Evolutionary conservation across 1,284 basidiomycete genomes (phyloP).

Genomic region (Leccinum pachyderme): DNA sequence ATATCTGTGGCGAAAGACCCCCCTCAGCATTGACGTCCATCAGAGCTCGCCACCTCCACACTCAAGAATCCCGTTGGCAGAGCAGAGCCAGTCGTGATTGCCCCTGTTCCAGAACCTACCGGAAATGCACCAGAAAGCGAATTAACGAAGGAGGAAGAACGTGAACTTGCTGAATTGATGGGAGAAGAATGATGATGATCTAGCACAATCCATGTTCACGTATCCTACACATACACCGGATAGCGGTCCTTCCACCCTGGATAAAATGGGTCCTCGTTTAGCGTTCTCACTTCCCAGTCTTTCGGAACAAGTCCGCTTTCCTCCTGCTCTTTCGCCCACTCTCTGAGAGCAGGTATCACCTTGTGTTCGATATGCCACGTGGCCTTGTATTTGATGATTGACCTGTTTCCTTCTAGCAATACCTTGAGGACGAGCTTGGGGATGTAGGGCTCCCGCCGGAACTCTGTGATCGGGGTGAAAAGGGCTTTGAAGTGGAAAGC

Average conservation of each 20-base stretch:
- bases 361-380: constrained; percentile 42
- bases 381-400: constrained; percentile 44
- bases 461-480: constrained; percentile 46
- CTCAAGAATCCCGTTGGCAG: constrained; percentile 33
- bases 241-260: constrained; percentile 41
- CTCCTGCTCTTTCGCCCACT: constrained; percentile 48
- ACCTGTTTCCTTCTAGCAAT: constrained; percentile 38
- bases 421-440: constrained; percentile 44
- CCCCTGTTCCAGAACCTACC: constrained; percentile 21
- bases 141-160: constrained; percentile 74
- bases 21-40: background rate
- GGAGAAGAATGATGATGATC: constrained; percentile 46
- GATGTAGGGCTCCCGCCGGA: constrained; percentile 46
- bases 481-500: constrained; percentile 53
- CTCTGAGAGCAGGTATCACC: constrained; percentile 42
- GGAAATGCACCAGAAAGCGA: constrained; percentile 28
- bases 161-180: constrained; percentile 79
- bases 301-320: constrained; percentile 42
- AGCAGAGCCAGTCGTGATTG: constrained; percentile 22
- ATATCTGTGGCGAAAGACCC: background rate
- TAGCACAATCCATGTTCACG: background rate
- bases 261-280: constrained; percentile 50
- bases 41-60: constrained; percentile 51
- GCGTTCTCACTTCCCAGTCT: constrained; percentile 46
- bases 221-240: constrained; percentile 14